Percentiles rank a stretch among this genome's conserved stretches.
These are phyloP conservation scores for Trichopus zeylanicus DNA, from an alignment of 116 monocot species.

Conservation along the genomic window DNA sequence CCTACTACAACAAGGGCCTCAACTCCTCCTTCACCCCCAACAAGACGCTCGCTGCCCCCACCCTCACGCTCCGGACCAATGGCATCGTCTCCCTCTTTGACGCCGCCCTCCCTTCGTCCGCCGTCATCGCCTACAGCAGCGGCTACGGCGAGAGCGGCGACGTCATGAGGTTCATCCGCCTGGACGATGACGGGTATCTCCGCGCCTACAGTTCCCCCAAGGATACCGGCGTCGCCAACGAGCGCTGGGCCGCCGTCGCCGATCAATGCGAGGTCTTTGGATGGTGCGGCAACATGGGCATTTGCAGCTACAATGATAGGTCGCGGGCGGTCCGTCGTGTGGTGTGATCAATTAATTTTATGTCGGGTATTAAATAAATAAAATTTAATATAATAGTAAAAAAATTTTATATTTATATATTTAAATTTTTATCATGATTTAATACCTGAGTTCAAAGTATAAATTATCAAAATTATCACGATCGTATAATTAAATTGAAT, in stretches of 20 bases:
- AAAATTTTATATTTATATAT: too few species aligned
- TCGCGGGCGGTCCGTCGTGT: too few species aligned
- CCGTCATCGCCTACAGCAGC: conserved; percentile 62
- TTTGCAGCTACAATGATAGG: conserved; percentile 63
- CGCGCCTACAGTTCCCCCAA: conserved; percentile 38
- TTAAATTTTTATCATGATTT: too few species aligned
- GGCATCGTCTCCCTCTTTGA: conserved; percentile 48
- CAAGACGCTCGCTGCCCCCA: conserved; percentile 29
- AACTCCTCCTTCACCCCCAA: conserved; percentile 36
- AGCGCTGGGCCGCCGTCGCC: conserved; percentile 49
- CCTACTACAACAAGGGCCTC: conserved; percentile 56
- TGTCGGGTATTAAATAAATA: too few species aligned
- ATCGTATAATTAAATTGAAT: too few species aligned
- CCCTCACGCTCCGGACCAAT: conserved; percentile 32
- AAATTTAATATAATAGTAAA: too few species aligned
- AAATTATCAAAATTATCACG: too few species aligned
- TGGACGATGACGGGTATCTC: conserved; percentile 63
- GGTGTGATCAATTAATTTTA: too few species aligned
- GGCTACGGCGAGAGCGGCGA: conserved; percentile 47
- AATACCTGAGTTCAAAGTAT: too few species aligned
- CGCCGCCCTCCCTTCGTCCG: conserved; percentile 12
- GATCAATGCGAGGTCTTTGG: conserved; percentile 93
- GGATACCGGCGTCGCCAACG: conserved; percentile 5
- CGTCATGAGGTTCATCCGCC: conserved; percentile 33
- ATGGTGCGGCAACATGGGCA: conserved; percentile 69